A percentile compares a stretch with the other conserved stretches of the same genome.
These are phyloP conservation scores for Corinectria fuckeliana DNA, from an alignment of 2,329 filamentous ascomycete species.

Conservation along the genomic window DNA sequence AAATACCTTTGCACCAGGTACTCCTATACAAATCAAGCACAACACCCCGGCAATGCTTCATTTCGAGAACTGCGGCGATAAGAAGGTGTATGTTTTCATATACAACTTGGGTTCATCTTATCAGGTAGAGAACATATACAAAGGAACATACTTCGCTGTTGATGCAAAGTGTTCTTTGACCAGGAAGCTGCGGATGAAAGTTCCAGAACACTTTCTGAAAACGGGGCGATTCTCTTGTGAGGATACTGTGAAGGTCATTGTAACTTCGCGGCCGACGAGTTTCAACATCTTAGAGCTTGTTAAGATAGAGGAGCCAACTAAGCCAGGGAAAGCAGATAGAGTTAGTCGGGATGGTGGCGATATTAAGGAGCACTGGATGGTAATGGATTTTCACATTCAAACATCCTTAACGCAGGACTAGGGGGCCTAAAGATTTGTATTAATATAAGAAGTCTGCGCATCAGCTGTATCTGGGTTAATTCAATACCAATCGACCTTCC, in stretches of 20 bases:
- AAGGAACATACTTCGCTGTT: background rate
- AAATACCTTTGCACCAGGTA: background rate
- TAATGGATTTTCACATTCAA: too few relatives aligned
- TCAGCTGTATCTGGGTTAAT: too few relatives aligned
- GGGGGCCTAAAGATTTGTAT: too few relatives aligned
- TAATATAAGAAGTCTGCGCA: too few relatives aligned
- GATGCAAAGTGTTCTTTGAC: background rate
- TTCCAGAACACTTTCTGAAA: background rate
- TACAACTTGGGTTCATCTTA: conserved; percentile 6
- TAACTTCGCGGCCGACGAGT: conserved; percentile 23
- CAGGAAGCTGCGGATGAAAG: conserved; percentile 4
- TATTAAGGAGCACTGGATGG: too few relatives aligned
- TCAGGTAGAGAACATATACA: background rate
- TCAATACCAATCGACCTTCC: too few relatives aligned
- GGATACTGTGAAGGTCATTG: conserved; percentile 20
- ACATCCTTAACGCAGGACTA: too few relatives aligned
- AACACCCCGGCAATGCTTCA: background rate
- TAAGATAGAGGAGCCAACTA: background rate
- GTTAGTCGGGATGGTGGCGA: too few relatives aligned
- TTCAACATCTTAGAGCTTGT: conserved; percentile 19
- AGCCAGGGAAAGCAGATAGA: too few relatives aligned
- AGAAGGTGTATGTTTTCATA: background rate
- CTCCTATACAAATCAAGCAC: background rate
- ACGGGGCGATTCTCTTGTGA: background rate
- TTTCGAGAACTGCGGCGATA: background rate